phyloP scores from a whole-genome alignment of 1,284 basidiomycete species.

The Cutaneotrichosporon sp. region DNA sequence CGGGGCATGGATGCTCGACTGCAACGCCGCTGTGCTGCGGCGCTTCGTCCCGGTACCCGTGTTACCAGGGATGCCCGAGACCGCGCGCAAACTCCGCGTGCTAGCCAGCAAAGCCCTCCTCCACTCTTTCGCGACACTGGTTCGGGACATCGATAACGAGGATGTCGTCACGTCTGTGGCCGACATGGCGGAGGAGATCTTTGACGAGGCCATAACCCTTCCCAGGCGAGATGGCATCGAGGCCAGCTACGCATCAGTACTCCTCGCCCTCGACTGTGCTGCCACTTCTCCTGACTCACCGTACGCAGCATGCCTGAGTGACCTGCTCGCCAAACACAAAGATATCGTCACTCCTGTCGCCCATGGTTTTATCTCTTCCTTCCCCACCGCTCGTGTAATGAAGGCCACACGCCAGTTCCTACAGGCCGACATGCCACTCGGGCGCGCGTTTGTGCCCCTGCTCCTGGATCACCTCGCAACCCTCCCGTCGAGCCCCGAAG shows the following conservation, averaged over 20 bases:
- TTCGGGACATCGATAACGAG: constrained; percentile 17
- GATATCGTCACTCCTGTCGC: constrained; percentile 3
- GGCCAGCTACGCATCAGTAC: constrained; percentile 20
- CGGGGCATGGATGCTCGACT: constrained; percentile 34
- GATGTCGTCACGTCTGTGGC: constrained; percentile 15
- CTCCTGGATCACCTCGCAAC: constrained; percentile 22
- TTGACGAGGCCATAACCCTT: constrained; percentile 1
- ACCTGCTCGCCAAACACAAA: constrained; percentile 10
- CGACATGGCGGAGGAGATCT: constrained; percentile 13
- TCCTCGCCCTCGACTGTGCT: constrained; percentile 29
- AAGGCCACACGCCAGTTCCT: constrained; percentile 18
- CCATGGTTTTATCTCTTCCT: constrained; percentile 8
- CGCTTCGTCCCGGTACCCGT: constrained; percentile 37
- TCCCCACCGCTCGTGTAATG: constrained; percentile 3
- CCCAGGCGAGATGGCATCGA: constrained; percentile 22
- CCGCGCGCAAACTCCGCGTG: constrained; percentile 33
- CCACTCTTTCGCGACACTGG: constrained; percentile 26
- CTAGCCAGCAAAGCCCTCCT: constrained; percentile 29
- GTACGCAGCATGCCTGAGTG: background rate
- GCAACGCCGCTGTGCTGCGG: constrained; percentile 27
- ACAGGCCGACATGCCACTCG: constrained; percentile 19
- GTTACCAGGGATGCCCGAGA: constrained; percentile 35
- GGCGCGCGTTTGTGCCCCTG: constrained; percentile 11
- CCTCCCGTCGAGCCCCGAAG: constrained; percentile 4
- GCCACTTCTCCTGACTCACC: background rate